Evolutionary conservation across 306 rosid genomes (phyloP), one percentile per base, ranked within the genome.

Genomic region (Vigna hirtella): DNA sequence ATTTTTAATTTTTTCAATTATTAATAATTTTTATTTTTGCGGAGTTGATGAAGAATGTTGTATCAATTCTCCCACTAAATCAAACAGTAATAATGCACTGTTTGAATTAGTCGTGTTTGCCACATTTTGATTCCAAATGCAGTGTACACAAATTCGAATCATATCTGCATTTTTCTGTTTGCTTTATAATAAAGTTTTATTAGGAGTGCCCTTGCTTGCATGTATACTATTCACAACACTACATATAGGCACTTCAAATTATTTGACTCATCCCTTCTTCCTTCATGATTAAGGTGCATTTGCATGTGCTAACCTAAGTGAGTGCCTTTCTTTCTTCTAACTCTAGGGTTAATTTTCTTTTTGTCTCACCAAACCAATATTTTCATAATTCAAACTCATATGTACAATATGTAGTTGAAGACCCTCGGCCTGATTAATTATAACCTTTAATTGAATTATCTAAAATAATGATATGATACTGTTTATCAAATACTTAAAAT

Each of bases 81-180:
- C 56, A 15, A 83, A 72, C 9, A 66, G 83, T 83, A 83, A 78
- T 78, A 77, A 78, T 72, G 79, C 69, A 77, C 69, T 77, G 53
- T 77, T 0, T 42, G 62, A 77, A 56, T 82, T 70, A 74, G 79
- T 71, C 65, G 43, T 55, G 57, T 70, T 76, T 70, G 73, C 49
- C 32, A 67, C 52, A 70, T 59, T 42, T 61, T 81, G 68, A 43
- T 77, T 47, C 74, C 82, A 82, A 42, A 64, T 77, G 69, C 85
- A 55, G 64, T 77, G 82, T 12, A 70, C 64, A 16, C 4, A 32
- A 50, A 61, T 38, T 62, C 10, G 24, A 70, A 69, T 68, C 30
- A 68, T 68, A 62, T 74, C 8, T 58, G 7, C 63, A 34, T 72
- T 81, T 36, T 81, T 66, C 17, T 66, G 50, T 55, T 72, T 66